Evolutionary conservation across 345 rosid genomes (phyloP).

Genomic region (Boechera divaricarpa): DNA sequence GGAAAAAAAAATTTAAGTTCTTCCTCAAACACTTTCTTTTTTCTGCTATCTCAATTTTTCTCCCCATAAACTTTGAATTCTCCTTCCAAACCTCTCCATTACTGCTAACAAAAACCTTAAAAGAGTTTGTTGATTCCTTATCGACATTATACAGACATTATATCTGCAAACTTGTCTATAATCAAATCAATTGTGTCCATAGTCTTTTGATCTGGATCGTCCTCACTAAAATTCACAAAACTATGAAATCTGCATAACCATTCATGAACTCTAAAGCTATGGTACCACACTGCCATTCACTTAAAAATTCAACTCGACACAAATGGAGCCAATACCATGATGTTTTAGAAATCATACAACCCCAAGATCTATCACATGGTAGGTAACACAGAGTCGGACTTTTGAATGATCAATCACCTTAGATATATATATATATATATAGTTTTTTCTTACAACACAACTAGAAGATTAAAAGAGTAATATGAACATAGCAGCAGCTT

Average conservation of each 20-base stretch:
- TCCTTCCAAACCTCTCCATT: too few species aligned
- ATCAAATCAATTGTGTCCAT: constrained; percentile 12
- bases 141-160: constrained; percentile 35
- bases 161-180: neutral
- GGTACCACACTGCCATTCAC: constrained; percentile 21
- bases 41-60: too few species aligned
- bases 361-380: constrained; percentile 28
- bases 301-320: constrained; percentile 1
- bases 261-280: neutral
- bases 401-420: constrained; percentile 11
- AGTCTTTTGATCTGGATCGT: neutral
- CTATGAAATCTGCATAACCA: constrained; percentile 2
- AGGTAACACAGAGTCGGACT: constrained; percentile 5
- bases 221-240: neutral
- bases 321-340: constrained; percentile 15
- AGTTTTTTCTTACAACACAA: constrained; percentile 12
- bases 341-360: constrained; percentile 30
- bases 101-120: too few species aligned
- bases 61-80: too few species aligned
- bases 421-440: constrained; percentile 14
- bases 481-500: constrained; percentile 3
- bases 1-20: too few species aligned
- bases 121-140: too few species aligned
- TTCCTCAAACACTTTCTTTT: too few species aligned
- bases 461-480: constrained; percentile 20